These are phyloP conservation scores for Gossypium bickii DNA, from an alignment of 345 rosid species.

Conservation along the genomic window DNA sequence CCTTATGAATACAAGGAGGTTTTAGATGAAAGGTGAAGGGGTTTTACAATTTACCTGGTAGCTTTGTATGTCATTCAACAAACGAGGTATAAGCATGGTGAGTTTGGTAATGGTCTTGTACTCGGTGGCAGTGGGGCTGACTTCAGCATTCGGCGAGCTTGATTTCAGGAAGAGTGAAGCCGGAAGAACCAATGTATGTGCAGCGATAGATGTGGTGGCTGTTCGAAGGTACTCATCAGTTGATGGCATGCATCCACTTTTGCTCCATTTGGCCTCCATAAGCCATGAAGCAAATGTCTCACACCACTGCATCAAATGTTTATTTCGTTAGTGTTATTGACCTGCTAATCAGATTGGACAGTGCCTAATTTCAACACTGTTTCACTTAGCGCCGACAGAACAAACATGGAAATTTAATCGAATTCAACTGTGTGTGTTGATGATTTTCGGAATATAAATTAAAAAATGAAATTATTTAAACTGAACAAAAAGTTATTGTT, in stretches of 20 bases:
- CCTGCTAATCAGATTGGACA: background rate
- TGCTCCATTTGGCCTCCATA: slow-evolving; percentile 54
- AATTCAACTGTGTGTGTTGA: no score
- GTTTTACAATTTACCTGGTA: slow-evolving; percentile 36
- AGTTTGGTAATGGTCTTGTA: slow-evolving; percentile 40
- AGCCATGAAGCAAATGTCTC: slow-evolving; percentile 66
- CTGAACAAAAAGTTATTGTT: no score
- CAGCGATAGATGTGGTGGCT: slow-evolving; percentile 43
- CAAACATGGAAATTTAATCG: no score
- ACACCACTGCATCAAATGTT: slow-evolving; percentile 38
- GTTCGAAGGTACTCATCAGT: slow-evolving; percentile 42
- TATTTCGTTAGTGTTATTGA: background rate
- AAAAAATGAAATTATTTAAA: no score
- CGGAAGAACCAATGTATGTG: slow-evolving; percentile 43
- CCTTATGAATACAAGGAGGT: background rate
- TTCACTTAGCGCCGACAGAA: background rate
- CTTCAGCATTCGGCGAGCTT: slow-evolving; percentile 20
- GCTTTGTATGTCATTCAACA: slow-evolving; percentile 56
- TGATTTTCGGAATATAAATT: no score
- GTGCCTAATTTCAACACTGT: background rate
- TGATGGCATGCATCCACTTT: slow-evolving; percentile 28
- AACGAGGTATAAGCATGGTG: slow-evolving; percentile 47
- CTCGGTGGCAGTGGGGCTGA: slow-evolving; percentile 17
- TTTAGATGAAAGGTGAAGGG: background rate
- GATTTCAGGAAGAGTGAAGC: slow-evolving; percentile 34